Evolutionary conservation across 2,329 filamentous ascomycete species (phyloP).

Genomic region (Coniochaeta ligniaria): DNA sequence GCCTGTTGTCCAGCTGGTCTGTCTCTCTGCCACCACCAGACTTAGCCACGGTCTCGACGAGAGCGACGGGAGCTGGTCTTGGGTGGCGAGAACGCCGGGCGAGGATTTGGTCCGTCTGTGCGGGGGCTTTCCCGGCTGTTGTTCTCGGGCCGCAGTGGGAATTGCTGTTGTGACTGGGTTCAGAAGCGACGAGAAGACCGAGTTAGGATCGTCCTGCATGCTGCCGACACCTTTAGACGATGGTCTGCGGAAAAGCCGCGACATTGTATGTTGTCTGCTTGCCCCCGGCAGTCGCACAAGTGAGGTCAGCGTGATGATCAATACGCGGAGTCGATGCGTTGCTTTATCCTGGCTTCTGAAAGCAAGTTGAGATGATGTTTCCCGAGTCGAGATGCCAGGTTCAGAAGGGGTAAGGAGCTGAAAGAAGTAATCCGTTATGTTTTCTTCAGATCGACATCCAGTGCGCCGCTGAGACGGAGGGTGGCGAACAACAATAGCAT

Average conservation of each 20-base stretch:
- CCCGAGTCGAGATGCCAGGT: not conserved
- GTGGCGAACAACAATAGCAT: not conserved
- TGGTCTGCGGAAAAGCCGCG: not conserved
- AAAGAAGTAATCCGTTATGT: not conserved
- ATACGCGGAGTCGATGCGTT: not conserved
- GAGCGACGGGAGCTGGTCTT: not conserved
- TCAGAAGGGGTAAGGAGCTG: not conserved
- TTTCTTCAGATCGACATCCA: not conserved
- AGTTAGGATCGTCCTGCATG: not conserved
- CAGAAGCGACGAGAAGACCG: not conserved
- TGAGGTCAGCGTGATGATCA: not conserved
- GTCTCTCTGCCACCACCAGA: not conserved
- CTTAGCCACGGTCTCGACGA: not conserved
- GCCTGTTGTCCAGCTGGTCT: conserved; percentile 2
- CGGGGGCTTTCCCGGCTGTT: not conserved
- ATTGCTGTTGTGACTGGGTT: not conserved
- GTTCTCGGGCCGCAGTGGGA: not conserved
- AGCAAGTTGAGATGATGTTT: not conserved
- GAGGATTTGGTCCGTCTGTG: not conserved
- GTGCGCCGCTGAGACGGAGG: not conserved
- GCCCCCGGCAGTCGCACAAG: not conserved
- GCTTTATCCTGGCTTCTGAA: not conserved
- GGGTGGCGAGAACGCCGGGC: not conserved
- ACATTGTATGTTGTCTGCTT: not conserved
- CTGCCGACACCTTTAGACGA: not conserved